Conservation (phyloP, 768 basidiomycete species). For the Amanita phalloides region DNA sequence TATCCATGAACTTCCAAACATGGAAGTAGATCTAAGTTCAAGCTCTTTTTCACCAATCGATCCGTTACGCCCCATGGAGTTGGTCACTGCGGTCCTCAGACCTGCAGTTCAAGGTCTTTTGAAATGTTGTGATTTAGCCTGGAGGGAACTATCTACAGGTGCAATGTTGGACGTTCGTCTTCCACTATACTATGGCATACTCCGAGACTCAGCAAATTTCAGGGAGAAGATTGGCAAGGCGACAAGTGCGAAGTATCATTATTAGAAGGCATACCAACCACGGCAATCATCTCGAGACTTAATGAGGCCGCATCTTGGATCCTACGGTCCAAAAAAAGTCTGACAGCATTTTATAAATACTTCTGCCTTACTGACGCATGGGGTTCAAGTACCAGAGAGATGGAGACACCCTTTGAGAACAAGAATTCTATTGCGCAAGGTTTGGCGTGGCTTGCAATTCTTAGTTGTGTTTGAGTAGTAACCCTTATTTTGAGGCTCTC, state of each 20-base stretch:
- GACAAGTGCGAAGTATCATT: constrained; percentile 81
- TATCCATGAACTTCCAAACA: constrained; percentile 49
- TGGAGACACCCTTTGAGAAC: constrained; percentile 43
- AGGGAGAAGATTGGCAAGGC: constrained; percentile 85
- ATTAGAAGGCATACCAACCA: constrained; percentile 49
- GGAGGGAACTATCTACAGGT: constrained; percentile 73
- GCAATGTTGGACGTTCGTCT: constrained; percentile 63
- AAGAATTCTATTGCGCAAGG: constrained; percentile 51
- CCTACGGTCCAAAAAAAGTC: constrained; percentile 27
- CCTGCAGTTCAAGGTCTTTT: constrained; percentile 57
- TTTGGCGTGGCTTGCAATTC: constrained; percentile 12
- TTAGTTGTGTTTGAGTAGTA: neutral
- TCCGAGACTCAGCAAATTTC: constrained; percentile 10
- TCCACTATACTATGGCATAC: constrained; percentile 6
- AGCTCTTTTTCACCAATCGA: constrained; percentile 21
- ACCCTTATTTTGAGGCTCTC: constrained; percentile 24
- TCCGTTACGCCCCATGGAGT: constrained; percentile 41
- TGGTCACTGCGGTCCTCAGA: constrained; percentile 59
- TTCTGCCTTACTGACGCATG: neutral
- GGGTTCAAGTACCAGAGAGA: constrained; percentile 25
- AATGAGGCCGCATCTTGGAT: constrained; percentile 60
- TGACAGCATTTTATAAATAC: constrained; percentile 1
- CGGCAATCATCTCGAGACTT: constrained; percentile 39
- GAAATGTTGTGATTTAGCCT: constrained; percentile 75
- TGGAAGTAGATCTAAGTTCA: constrained; percentile 44